Percentiles rank a stretch among this genome's conserved stretches.
phyloP scores from a whole-genome alignment of 2,329 filamentous ascomycete genomes.

The Diaporthe nobilis region DNA sequence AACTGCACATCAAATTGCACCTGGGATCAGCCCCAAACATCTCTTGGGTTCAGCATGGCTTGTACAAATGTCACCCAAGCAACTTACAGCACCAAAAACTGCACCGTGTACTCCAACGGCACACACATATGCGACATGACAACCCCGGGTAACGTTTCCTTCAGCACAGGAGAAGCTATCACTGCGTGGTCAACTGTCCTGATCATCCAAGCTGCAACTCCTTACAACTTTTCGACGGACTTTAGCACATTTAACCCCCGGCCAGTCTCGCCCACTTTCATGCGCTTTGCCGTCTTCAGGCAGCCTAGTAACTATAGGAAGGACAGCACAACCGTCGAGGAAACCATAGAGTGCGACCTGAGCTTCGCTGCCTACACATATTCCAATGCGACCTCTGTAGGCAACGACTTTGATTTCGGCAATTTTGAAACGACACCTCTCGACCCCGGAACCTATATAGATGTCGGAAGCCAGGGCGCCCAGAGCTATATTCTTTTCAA shows the following conservation, averaged over 20 bases:
- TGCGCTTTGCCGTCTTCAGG: conserved; percentile 7
- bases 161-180: conserved; percentile 3
- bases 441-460: neutral
- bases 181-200: conserved; percentile 15
- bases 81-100: conserved; percentile 2
- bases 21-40: neutral
- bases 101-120: neutral
- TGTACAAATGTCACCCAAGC: conserved; percentile 7
- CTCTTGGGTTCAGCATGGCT: conserved; percentile 1
- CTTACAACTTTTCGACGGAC: neutral
- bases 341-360: conserved; percentile 13
- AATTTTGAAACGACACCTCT: neutral
- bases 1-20: conserved; percentile 25
- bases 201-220: neutral
- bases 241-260: neutral
- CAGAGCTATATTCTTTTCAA: neutral
- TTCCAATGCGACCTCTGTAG: conserved; percentile 1
- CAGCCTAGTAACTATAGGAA: neutral
- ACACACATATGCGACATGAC: neutral
- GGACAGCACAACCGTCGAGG: neutral
- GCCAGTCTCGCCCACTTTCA: neutral
- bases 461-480: neutral
- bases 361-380: conserved; percentile 17
- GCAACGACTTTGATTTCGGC: conserved; percentile 5
- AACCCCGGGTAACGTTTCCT: neutral